These are phyloP conservation scores for Paecilomyces fulvus DNA, from an alignment of 2,329 filamentous ascomycete species.

Conservation along the genomic window DNA sequence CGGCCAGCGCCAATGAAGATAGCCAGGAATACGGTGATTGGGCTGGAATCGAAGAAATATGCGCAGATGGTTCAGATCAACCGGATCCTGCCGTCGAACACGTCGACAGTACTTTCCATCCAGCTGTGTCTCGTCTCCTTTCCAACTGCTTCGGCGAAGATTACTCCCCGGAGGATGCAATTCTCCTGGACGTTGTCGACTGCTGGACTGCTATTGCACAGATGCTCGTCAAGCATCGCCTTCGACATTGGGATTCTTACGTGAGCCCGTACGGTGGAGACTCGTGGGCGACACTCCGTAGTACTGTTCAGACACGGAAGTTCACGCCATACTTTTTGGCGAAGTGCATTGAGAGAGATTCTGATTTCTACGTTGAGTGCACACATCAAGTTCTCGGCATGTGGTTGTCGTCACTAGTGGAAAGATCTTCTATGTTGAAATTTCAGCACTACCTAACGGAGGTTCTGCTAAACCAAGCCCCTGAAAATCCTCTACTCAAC, in stretches of 20 bases:
- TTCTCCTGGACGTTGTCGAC: conserved; percentile 46
- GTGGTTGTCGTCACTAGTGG: conserved; percentile 49
- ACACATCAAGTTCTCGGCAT: conserved; percentile 41
- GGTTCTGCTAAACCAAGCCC: conserved; percentile 43
- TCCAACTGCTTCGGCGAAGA: conserved; percentile 57
- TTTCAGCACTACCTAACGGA: conserved; percentile 51
- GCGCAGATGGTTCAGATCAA: conserved; percentile 24
- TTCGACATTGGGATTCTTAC: conserved; percentile 49
- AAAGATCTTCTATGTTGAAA: conserved; percentile 52
- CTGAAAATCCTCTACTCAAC: conserved; percentile 40
- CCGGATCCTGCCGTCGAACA: conserved; percentile 19
- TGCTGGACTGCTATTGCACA: conserved; percentile 46
- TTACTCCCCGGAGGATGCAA: conserved; percentile 42
- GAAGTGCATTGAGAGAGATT: conserved; percentile 35
- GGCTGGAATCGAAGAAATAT: conserved; percentile 43
- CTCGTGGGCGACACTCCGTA: conserved; percentile 39
- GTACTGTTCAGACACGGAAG: conserved; percentile 40
- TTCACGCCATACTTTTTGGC: conserved; percentile 40
- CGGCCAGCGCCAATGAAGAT: conserved; percentile 43
- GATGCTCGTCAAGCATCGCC: conserved; percentile 37
- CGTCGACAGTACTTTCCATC: conserved; percentile 38
- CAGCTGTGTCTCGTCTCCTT: conserved; percentile 44
- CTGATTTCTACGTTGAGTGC: conserved; percentile 36
- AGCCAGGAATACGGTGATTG: conserved; percentile 58
- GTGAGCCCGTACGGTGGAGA: conserved; percentile 45